Conservation (phyloP, 108 stramenopile species). For the Mediolabrus comicus region DNA sequence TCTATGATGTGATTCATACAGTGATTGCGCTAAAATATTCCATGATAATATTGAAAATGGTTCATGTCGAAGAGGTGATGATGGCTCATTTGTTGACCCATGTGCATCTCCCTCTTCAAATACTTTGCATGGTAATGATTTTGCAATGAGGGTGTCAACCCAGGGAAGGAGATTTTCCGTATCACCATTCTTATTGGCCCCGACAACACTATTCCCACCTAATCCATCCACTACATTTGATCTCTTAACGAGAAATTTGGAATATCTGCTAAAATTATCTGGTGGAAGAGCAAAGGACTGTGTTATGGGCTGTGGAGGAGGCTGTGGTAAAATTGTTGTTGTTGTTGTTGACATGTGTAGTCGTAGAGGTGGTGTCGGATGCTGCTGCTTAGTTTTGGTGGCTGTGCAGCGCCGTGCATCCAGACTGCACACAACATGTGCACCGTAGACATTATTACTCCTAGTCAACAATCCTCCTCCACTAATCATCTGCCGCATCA, state of each 20-base stretch:
- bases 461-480: too few relatives aligned
- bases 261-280: conserved; percentile 24
- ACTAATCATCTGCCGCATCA: too few relatives aligned
- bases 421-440: too few relatives aligned
- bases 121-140: not conserved
- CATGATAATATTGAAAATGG: conserved; percentile 50
- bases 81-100: not conserved
- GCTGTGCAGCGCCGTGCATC: too few relatives aligned
- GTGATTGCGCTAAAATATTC: conserved; percentile 48
- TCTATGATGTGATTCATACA: conserved; percentile 40
- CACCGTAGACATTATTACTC: too few relatives aligned
- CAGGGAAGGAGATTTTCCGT: conserved; percentile 9
- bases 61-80: not conserved
- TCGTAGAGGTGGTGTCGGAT: too few relatives aligned
- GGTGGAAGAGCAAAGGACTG: conserved; percentile 4
- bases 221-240: conserved; percentile 37
- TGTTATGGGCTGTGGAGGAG: not conserved
- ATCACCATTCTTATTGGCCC: not conserved
- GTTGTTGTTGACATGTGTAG: not conserved
- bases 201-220: not conserved
- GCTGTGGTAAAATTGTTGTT: not conserved
- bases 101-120: not conserved
- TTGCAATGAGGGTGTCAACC: conserved; percentile 16
- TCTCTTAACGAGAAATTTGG: conserved; percentile 24
- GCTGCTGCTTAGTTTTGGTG: too few relatives aligned